Conservation (phyloP, 352 stramenopile species). For the Phytophthora idaei region DNA sequence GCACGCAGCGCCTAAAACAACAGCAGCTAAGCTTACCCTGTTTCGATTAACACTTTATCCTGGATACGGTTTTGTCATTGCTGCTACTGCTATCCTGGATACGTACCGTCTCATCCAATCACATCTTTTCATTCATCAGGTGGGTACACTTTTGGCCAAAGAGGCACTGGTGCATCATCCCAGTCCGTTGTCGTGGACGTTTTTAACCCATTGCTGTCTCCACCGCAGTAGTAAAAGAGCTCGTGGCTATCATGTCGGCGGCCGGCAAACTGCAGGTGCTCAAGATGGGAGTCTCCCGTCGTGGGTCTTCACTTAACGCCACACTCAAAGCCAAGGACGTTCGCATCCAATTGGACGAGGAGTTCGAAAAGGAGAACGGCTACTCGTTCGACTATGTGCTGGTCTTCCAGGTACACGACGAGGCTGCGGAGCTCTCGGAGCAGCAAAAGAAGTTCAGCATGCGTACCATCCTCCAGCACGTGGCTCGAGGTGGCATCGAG, state of each 20-base stretch:
- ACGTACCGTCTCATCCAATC: neutral
- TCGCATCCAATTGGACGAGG: constrained; percentile 61
- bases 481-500: constrained; percentile 74
- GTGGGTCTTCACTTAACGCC: constrained; percentile 71
- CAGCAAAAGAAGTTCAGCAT: constrained; percentile 74
- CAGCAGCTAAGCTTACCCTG: no score
- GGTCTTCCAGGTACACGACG: constrained; percentile 84
- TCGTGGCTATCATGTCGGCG: constrained; percentile 23
- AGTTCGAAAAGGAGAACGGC: constrained; percentile 67
- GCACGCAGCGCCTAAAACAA: constrained; percentile 27
- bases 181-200: neutral
- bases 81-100: no score
- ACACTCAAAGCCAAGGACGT: constrained; percentile 67
- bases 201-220: constrained; percentile 4
- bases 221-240: constrained; percentile 14
- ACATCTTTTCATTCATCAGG: neutral
- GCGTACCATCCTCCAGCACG: constrained; percentile 69
- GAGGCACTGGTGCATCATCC: neutral
- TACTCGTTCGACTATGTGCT: constrained; percentile 86
- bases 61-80: no score
- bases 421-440: constrained; percentile 54
- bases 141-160: constrained; percentile 13
- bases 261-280: constrained; percentile 54
- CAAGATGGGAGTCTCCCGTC: constrained; percentile 68
- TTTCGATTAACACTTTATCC: neutral